A percentile compares a stretch with the other conserved stretches of the same genome.
These are phyloP conservation scores for Globisporangium acanthophoron DNA, from an alignment of 352 stramenopile species.

Conservation along the genomic window DNA sequence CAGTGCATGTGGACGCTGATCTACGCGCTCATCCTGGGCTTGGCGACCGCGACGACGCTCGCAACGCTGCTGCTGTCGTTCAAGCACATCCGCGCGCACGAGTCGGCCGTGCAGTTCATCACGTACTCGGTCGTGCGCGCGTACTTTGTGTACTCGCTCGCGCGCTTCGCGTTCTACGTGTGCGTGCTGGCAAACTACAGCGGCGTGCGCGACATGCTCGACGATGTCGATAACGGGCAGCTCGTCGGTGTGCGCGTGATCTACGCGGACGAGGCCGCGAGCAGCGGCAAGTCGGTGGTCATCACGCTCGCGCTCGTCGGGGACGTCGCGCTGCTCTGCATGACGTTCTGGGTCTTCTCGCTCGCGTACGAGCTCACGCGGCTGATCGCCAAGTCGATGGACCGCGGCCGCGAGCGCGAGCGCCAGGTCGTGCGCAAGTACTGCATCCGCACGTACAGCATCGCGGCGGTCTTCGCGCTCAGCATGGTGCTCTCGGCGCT, in stretches of 20 bases:
- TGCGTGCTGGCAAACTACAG: slow-evolving; percentile 45
- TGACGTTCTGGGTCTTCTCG: slow-evolving; percentile 58
- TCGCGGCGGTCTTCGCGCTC: slow-evolving; percentile 28
- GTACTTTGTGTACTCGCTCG: slow-evolving; percentile 58
- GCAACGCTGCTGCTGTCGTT: slow-evolving; percentile 57
- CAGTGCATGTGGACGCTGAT: slow-evolving; percentile 53
- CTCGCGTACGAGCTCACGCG: slow-evolving; percentile 65
- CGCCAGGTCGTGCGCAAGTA: slow-evolving; percentile 50
- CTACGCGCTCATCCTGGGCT: slow-evolving; percentile 44
- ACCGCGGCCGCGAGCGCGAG: slow-evolving; percentile 43
- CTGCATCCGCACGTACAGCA: slow-evolving; percentile 31
- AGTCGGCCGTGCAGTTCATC: slow-evolving; percentile 67
- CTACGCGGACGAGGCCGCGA: slow-evolving; percentile 29
- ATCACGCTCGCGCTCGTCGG: slow-evolving; percentile 45
- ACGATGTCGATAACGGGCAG: slow-evolving; percentile 41
- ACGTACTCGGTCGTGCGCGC: slow-evolving; percentile 58
- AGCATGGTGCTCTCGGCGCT: slow-evolving; percentile 35
- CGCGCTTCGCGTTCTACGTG: slow-evolving; percentile 49
- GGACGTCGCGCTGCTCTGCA: slow-evolving; percentile 53
- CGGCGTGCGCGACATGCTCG: slow-evolving; percentile 36
- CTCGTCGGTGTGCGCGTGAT: slow-evolving; percentile 43
- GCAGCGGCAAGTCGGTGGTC: slow-evolving; percentile 24
- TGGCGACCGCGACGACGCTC: slow-evolving; percentile 36
- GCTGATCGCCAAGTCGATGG: slow-evolving; percentile 63
- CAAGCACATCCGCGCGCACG: slow-evolving; percentile 43